Percentiles rank a stretch among this genome's conserved stretches.
These are phyloP conservation scores for Cymbopogon flexuosus DNA, from an alignment of 202 grass and related monocot species.

Conservation along the genomic window DNA sequence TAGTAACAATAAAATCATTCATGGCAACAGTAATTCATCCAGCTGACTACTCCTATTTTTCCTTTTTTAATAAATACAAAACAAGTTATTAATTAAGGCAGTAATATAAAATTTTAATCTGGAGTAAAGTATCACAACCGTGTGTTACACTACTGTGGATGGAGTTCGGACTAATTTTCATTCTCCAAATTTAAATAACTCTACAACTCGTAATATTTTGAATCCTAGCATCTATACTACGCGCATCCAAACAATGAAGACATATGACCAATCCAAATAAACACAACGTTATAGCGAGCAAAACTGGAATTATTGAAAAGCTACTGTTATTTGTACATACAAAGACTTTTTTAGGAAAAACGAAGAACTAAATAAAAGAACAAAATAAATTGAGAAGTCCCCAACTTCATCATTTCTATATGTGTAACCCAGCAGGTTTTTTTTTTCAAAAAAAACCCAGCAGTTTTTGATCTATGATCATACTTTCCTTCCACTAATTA, in stretches of 20 bases:
- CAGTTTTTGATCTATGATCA: constrained; percentile 26
- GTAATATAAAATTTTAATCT: background rate
- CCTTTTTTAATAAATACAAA: background rate
- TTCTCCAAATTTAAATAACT: background rate
- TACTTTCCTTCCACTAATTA: background rate
- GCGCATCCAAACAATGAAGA: background rate
- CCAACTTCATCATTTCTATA: background rate
- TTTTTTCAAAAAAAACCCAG: no score
- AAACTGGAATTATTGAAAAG: background rate
- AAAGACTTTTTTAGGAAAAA: background rate
- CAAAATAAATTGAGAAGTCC: constrained; percentile 15
- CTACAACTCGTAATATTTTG: background rate
- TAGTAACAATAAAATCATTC: no score
- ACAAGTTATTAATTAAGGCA: no score
- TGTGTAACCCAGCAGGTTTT: constrained; percentile 30
- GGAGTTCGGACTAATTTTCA: background rate
- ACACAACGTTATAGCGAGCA: background rate
- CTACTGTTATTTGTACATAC: constrained; percentile 16
- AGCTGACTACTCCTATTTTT: background rate
- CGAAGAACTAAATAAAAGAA: constrained; percentile 9
- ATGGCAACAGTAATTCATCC: background rate
- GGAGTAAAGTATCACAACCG: background rate
- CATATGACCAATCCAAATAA: background rate
- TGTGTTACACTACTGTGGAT: no score
- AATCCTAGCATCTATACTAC: background rate